Conservation (phyloP, 2,329 filamentous ascomycete species). For the Alternaria gansuensis region DNA sequence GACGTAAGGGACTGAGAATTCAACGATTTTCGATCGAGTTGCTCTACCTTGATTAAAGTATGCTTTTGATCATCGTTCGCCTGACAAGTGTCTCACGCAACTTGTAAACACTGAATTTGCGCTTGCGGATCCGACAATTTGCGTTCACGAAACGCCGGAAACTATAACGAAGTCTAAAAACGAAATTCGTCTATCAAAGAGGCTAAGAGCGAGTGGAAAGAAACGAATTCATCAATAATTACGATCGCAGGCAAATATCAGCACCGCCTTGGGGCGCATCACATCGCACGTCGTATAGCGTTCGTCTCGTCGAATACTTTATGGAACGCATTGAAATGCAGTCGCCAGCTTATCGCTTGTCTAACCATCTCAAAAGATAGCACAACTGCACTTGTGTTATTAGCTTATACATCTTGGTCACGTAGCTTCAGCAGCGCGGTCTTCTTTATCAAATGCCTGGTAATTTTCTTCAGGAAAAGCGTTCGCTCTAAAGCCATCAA, state of each 20-base stretch:
- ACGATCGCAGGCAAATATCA: background rate
- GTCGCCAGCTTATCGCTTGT: background rate
- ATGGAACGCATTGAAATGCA: background rate
- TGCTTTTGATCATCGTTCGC: background rate
- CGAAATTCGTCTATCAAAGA: background rate
- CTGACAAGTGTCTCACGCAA: background rate
- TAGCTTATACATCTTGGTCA: background rate
- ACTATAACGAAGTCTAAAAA: background rate
- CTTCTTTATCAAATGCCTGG: background rate
- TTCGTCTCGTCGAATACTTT: background rate
- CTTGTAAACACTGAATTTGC: background rate
- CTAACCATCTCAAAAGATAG: background rate
- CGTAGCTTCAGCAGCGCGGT: background rate
- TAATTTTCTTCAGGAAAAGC: background rate
- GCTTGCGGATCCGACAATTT: background rate
- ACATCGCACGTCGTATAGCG: background rate
- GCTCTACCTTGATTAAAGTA: background rate
- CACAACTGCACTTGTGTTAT: background rate
- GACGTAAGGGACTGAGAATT: background rate
- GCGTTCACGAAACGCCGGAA: background rate
- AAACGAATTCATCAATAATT: background rate
- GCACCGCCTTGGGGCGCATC: background rate
- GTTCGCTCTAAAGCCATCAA: no score
- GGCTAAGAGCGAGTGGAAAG: background rate
- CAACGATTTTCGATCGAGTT: accelerated